Evolutionary conservation across 1,284 basidiomycete genomes (phyloP), one percentile per base, ranked within the genome.

Genomic region (Anthracocystis walkeri): DNA sequence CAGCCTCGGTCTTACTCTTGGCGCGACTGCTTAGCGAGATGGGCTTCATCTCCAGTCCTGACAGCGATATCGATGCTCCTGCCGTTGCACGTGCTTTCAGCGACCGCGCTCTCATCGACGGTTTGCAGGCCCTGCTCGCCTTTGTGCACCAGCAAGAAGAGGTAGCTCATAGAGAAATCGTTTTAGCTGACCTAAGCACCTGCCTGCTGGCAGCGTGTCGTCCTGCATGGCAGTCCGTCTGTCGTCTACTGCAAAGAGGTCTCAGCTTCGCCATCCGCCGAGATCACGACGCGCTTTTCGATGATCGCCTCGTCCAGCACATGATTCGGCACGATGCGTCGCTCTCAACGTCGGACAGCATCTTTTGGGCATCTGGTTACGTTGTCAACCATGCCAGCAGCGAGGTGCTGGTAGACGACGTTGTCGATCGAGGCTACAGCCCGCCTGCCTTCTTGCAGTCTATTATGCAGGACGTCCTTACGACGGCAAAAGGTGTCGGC

Each of bases 401-500:
- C 21, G 54, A 64, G n/a, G 3, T 5, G 6, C 45, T 41, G 14
- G 27, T 4, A 3, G 61, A 59, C 11, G 55, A 59, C 2, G 49
- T 53, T 20, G 29, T 25, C 38, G 54, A 64, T 7, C 31, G 14
- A 29, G 54, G 49, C 20, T 71, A 71, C 45, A 71, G 58, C 25
- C 54, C 68, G 14, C 75, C 75, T 2, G 71, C 68, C 8, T 75
- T 78, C 59, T 31, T 78, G 27, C 45, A 48, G 12, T 61, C 67
- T 0, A 59, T 78, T 49, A 57, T 67, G 29, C 53, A 49, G 7
- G 70, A 75, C 29, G 62, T 78, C 7, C 18, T 78, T 23, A 65
- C 66, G 2, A 69, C 64, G 10, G 60, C 67, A 8, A 78, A 78
- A 29, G 66, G 73, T 4, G 76, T 78, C 0, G 73, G 76, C 12